Conservation (phyloP, 306 rosid species). For the Glycine soja region DNA sequence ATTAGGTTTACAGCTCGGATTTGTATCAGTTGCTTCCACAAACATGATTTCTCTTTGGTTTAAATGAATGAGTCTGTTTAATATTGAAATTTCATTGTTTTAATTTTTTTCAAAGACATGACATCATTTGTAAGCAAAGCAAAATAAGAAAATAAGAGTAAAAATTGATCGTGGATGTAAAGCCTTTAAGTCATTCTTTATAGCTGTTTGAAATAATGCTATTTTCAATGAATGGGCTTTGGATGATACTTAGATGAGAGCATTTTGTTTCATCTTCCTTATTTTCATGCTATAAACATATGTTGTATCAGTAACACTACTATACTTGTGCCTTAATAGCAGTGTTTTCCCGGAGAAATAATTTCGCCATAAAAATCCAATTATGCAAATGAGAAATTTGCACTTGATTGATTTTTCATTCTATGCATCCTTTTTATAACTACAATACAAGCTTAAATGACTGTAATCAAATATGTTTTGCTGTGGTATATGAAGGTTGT, state of each 20-base stretch:
- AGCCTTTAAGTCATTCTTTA: background rate
- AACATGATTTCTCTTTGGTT: slow-evolving; percentile 9
- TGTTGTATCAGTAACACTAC: background rate
- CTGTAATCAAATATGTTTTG: slow-evolving; percentile 44
- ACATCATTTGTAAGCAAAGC: background rate
- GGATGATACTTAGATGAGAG: slow-evolving; percentile 21
- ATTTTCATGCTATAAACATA: background rate
- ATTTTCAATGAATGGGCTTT: slow-evolving; percentile 21
- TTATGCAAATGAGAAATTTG: slow-evolving; percentile 19
- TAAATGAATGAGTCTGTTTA: slow-evolving; percentile 26
- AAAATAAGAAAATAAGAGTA: background rate
- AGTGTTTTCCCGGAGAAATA: background rate
- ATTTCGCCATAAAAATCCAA: background rate
- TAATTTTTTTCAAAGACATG: slow-evolving; percentile 4
- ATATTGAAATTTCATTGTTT: slow-evolving; percentile 13
- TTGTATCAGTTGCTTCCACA: background rate
- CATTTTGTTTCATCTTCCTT: slow-evolving; percentile 15
- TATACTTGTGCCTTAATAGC: slow-evolving; percentile 3
- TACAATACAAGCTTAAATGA: slow-evolving; percentile 18
- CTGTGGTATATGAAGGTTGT: slow-evolving; percentile 72
- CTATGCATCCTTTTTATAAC: slow-evolving; percentile 8
- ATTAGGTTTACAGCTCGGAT: slow-evolving; percentile 7
- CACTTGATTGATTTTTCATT: slow-evolving; percentile 26
- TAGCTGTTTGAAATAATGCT: background rate
- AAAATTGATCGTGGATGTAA: background rate